Evolutionary conservation across 257 asterid genomes (phyloP), one percentile per base, ranked within the genome.

Genomic region (Jacaranda mimosifolia): DNA sequence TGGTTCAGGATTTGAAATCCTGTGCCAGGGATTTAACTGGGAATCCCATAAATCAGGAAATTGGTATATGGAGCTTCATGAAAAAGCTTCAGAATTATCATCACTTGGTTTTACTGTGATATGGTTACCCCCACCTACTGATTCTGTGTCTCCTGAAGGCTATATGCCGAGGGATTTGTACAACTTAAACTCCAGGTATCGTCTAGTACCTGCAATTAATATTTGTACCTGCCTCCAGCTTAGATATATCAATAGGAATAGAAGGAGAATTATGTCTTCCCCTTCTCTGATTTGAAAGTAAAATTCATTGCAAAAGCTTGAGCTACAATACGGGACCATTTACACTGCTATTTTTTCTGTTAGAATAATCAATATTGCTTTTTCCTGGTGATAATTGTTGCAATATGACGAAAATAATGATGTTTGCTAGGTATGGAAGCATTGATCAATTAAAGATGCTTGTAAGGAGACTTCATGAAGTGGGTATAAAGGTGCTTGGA

Each of bases 101-200:
- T 82, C 92, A 38, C 86, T 93, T 69, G 99, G 99, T 82, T 90
- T 96, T 78, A 91, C 93, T 26, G 92, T 93, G 74, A 81, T 96
- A 72, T 93, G 99, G 99, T 86, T 96, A 82, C 99, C 99, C 70
- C 99, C 98, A 36, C 99, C 98, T 18, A 96, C 99, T 6, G 98
- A 91, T 46, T 96, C 99, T 12, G 98, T 96, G 73, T 96, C 99
- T 45, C 88, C 99, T 48, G 99, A 96, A 86, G 99, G 99, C 17
- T 96, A 96, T 87, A 93, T 96, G 99, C 99, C 99, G 35, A 81
- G 71, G 81, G 99, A 96, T 84, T 87, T 93, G 81, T 96, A 91
- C 83, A 90, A 96, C 87, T 82, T 96, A 83, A 89, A 91, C 84
- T 96, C 97, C 89, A 94, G 99, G 98, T 94, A 91, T 77, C n/a